A percentile compares a stretch with the other conserved stretches of the same genome.
phyloP scores from a whole-genome alignment of 306 rosid species.

The Neltuma alba region DNA sequence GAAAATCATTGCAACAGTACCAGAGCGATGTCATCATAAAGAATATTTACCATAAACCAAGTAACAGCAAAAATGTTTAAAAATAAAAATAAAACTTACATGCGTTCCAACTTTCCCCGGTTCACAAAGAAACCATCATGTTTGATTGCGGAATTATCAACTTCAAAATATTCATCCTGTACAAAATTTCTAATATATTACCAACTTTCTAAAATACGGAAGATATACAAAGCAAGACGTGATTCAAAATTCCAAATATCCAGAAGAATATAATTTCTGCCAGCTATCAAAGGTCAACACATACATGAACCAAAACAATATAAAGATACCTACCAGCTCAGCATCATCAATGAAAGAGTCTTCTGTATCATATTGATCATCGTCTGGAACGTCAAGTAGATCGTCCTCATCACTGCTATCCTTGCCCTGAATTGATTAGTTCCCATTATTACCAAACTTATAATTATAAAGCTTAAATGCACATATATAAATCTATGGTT shows the following conservation, averaged over 20 bases:
- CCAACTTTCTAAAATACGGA: background rate
- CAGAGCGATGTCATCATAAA: constrained; percentile 17
- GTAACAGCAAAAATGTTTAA: constrained; percentile 12
- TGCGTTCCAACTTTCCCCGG: constrained; percentile 88
- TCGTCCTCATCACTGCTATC: constrained; percentile 97
- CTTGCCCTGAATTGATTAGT: constrained; percentile 69
- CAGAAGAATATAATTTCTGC: constrained; percentile 23
- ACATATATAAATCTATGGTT: constrained; percentile 24
- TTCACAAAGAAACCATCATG: constrained; percentile 97
- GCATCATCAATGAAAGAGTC: constrained; percentile 98
- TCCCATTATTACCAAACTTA: constrained; percentile 15
- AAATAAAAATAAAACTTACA: constrained; percentile 57
- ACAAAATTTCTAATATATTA: background rate
- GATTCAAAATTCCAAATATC: constrained; percentile 14
- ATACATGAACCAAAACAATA: constrained; percentile 32
- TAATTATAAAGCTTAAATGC: constrained; percentile 19
- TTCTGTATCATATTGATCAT: constrained; percentile 97
- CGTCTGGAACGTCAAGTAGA: constrained; percentile 75
- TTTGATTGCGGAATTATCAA: constrained; percentile 88
- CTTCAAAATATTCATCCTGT: constrained; percentile 99
- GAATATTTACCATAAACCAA: constrained; percentile 24
- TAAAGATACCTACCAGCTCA: constrained; percentile 76
- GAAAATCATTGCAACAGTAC: constrained; percentile 15
- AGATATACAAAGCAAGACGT: constrained; percentile 19
- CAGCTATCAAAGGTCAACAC: constrained; percentile 32